Evolutionary conservation across 148 eudicot genomes (phyloP).

Genomic region (Polygonum aviculare): DNA sequence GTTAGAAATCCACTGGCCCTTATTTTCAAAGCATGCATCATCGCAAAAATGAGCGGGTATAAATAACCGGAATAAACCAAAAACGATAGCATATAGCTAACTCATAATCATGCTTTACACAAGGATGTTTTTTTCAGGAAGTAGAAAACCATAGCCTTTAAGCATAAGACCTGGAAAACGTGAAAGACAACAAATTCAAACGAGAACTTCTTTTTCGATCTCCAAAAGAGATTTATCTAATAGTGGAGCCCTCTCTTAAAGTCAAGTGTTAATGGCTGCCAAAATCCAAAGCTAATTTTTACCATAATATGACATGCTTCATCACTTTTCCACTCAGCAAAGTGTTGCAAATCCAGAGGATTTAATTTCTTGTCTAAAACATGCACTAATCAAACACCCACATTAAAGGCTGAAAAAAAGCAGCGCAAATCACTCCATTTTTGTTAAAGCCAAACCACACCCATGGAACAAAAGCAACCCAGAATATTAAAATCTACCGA

Average conservation of each 20-base stretch:
- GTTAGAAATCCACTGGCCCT: no score
- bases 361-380: neutral
- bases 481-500: neutral
- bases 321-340: neutral
- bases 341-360: neutral
- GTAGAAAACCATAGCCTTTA: neutral
- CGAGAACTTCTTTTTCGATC: neutral
- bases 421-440: constrained; percentile 6
- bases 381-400: neutral
- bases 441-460: neutral
- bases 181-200: neutral
- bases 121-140: neutral
- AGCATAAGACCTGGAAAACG: neutral
- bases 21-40: no score
- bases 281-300: neutral
- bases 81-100: no score
- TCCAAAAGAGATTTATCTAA: neutral
- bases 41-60: no score
- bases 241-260: constrained; percentile 5
- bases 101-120: no score
- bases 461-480: neutral
- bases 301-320: neutral
- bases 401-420: neutral
- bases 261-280: neutral
- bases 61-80: no score